Base-by-base conservation (phyloP, 805 yeast genomes). In the Saccharomyces jurei region DNA sequence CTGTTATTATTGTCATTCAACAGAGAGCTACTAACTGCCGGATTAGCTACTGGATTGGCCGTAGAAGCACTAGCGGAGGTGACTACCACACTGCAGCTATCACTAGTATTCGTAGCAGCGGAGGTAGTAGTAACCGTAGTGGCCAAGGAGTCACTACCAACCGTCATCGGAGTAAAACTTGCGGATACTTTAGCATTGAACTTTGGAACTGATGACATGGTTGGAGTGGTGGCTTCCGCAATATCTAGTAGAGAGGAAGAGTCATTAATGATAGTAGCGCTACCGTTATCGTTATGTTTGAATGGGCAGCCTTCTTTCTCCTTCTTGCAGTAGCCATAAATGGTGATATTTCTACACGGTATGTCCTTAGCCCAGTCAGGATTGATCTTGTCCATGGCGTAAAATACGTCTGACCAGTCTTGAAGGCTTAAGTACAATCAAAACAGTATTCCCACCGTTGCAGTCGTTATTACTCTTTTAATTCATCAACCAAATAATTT, bases 261-360 rank as follows among this genome's bases (percentile, higher is more conserved):
- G 3, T 29, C 29, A 31, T 29, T 41, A 21, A 48, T 49, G 21
- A 29, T n/a, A 8, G 32, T 17, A 27, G 32, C 27, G 25, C 13
- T n/a, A 28, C 65, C 63, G 49, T 72, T 74, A 44, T 66, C 71
- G 55, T 80, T 86, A 67, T 88, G 96, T 51, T 81, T 82, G 66
- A 88, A 89, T 2, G 84, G 86, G 66, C 96, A 89, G 10, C 96
- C 96, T 63, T 88, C 89, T 60, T 86, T 86, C 62, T 87, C 90
- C 71, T 80, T 89, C 68, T 88, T 88, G 74, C 97, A 89, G 63
- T 79, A 88, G 3, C 96, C 97, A 73, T 89, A 89, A 32, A 88
- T 87, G 50, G 85, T 81, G 53, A 89, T 83, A 63, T 89, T 89
- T 67, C 90, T 79, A 71, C 96, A 89, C 54, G 86, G 90, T 29